A percentile compares a stretch with the other conserved stretches of the same genome.
Conservation (phyloP, 2,329 filamentous ascomycete species). For the Alternaria tenuissima region DNA sequence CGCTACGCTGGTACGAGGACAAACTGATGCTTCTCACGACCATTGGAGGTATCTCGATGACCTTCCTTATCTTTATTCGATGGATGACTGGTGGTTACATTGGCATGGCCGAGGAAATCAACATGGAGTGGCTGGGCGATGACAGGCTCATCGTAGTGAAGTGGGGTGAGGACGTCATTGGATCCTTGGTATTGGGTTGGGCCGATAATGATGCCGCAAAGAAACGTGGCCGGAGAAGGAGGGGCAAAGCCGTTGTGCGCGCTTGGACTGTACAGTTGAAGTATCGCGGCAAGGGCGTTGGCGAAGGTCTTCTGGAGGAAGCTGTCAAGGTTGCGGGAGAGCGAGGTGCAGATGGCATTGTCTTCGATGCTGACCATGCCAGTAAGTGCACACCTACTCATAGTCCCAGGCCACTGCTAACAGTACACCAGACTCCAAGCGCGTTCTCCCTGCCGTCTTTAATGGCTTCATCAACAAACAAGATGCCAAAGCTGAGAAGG, state of each 20-base stretch:
- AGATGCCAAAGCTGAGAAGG: constrained; percentile 46
- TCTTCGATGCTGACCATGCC: constrained; percentile 80
- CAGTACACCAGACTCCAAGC: constrained; percentile 39
- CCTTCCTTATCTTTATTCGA: constrained; percentile 68
- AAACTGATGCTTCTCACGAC: constrained; percentile 66
- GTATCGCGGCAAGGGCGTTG: constrained; percentile 76
- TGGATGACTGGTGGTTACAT: constrained; percentile 70
- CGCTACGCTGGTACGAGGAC: constrained; percentile 58
- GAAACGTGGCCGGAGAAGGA: constrained; percentile 57
- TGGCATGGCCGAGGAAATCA: constrained; percentile 66
- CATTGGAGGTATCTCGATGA: constrained; percentile 68
- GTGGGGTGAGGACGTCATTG: constrained; percentile 74
- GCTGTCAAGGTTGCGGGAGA: constrained; percentile 73
- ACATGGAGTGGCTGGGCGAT: constrained; percentile 68
- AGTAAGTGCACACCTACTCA: constrained; percentile 61
- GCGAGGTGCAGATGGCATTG: constrained; percentile 73
- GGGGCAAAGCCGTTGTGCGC: constrained; percentile 75
- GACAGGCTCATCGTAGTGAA: constrained; percentile 67
- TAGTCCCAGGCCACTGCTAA: constrained; percentile 23
- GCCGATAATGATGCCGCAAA: constrained; percentile 59
- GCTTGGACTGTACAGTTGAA: constrained; percentile 80
- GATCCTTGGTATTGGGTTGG: constrained; percentile 73
- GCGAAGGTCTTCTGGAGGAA: constrained; percentile 74
- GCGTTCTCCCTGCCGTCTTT: constrained; percentile 46
- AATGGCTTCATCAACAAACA: constrained; percentile 47